These are phyloP conservation scores for Metschnikowia santaceciliae DNA, from an alignment of 805 yeast genomes.

Conservation along the genomic window DNA sequence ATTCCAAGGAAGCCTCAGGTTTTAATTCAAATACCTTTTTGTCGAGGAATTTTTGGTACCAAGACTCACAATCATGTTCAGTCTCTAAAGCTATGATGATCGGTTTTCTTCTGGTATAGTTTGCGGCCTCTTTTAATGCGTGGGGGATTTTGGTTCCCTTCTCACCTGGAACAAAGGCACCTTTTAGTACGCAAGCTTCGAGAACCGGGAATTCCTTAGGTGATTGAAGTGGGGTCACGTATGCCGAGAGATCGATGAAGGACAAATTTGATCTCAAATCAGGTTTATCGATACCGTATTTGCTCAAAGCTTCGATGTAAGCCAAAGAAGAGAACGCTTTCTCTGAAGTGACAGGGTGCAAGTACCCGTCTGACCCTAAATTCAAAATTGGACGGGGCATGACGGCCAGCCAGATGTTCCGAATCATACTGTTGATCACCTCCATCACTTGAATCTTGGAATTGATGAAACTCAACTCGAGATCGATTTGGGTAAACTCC, in stretches of 20 bases:
- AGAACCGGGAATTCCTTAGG: conserved; percentile 56
- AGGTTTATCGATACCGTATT: conserved; percentile 92
- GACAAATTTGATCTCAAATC: conserved; percentile 66
- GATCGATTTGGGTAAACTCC: conserved; percentile 94
- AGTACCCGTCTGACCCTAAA: conserved; percentile 27
- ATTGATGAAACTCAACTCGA: conserved; percentile 84
- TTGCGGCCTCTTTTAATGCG: conserved; percentile 33
- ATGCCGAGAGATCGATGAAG: conserved; percentile 46
- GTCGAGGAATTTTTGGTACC: conserved; percentile 43
- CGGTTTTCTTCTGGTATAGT: conserved; percentile 59
- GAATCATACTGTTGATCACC: conserved; percentile 57
- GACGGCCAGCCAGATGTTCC: conserved; percentile 51
- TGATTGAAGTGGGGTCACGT: conserved; percentile 26
- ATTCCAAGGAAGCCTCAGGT: conserved; percentile 14
- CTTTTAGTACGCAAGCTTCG: conserved; percentile 66
- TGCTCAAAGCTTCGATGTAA: conserved; percentile 65
- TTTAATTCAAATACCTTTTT: conserved; percentile 20
- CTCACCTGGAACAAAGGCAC: conserved; percentile 34
- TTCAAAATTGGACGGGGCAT: conserved; percentile 37
- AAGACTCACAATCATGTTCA: conserved; percentile 33
- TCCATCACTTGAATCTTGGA: conserved; percentile 60
- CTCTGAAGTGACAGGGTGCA: conserved; percentile 18
- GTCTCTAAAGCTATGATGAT: conserved; percentile 47
- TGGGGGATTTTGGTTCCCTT: conserved; percentile 31
- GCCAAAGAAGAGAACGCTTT: conserved; percentile 41